Evolutionary conservation across 2,329 filamentous ascomycete genomes (phyloP).

Genomic region (Nemania sp.): DNA sequence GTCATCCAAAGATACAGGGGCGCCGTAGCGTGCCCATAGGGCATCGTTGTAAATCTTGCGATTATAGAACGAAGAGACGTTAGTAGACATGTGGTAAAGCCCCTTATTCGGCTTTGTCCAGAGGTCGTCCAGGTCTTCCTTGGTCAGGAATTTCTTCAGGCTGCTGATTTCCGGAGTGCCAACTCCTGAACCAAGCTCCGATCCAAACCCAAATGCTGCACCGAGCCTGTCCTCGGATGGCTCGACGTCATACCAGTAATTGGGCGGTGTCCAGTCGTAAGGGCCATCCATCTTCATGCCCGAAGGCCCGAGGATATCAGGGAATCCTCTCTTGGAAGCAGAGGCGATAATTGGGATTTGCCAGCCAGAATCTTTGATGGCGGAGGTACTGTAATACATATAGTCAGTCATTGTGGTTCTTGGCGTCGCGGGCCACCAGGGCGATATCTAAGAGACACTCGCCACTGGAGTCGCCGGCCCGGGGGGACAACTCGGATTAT

Average conservation of each 20-base stretch:
- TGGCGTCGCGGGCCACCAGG: too few relatives aligned
- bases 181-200: conserved; percentile 64
- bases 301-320: conserved; percentile 55
- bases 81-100: conserved; percentile 64
- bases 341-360: conserved; percentile 61
- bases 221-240: conserved; percentile 49
- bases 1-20: conserved; percentile 56
- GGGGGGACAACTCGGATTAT: not conserved
- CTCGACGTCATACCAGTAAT: conserved; percentile 62
- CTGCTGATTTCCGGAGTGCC: conserved; percentile 63
- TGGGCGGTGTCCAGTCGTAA: conserved; percentile 69
- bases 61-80: conserved; percentile 58
- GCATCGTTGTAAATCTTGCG: conserved; percentile 63
- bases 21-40: conserved; percentile 57
- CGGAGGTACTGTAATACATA: conserved; percentile 42
- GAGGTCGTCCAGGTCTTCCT: conserved; percentile 56
- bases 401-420: not conserved
- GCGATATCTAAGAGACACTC: not conserved
- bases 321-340: conserved; percentile 59
- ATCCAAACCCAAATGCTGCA: conserved; percentile 66
- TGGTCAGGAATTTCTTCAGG: conserved; percentile 57
- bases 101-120: conserved; percentile 59
- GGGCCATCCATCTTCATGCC: conserved; percentile 71
- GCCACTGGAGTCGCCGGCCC: not conserved
- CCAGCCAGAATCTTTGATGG: conserved; percentile 58